phyloP scores from a whole-genome alignment of 2,329 filamentous ascomycete genomes.

The Cercospora berteroae region DNA sequence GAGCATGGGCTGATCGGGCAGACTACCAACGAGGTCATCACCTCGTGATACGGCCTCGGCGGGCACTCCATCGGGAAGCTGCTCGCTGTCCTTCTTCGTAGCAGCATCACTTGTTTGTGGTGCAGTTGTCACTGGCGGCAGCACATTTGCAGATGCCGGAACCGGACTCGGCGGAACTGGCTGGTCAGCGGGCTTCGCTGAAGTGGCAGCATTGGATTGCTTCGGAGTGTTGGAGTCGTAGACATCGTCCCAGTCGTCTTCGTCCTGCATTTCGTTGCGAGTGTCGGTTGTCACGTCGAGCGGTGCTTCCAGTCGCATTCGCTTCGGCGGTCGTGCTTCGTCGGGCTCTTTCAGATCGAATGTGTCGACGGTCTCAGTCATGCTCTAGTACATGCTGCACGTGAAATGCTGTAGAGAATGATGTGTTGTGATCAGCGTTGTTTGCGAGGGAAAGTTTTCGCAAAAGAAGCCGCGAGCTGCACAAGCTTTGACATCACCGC shows the following conservation, averaged over 20 bases:
- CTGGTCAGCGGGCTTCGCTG: neutral
- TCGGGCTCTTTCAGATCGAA: slow-evolving; percentile 23
- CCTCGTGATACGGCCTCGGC: slow-evolving; percentile 18
- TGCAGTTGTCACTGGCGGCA: neutral
- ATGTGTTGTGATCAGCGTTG: slow-evolving; percentile 38
- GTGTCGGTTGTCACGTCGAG: slow-evolving; percentile 35
- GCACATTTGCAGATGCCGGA: neutral
- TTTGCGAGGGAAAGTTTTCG: neutral
- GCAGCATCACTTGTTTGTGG: neutral
- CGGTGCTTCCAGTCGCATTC: slow-evolving; percentile 42
- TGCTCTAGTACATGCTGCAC: slow-evolving; percentile 6
- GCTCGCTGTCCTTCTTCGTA: neutral
- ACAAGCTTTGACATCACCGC: slow-evolving; percentile 9
- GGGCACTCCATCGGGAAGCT: slow-evolving; percentile 17
- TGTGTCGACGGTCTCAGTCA: neutral
- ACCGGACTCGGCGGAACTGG: neutral
- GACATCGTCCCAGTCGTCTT: slow-evolving; percentile 37
- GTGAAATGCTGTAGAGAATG: neutral
- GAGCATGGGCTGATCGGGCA: slow-evolving; percentile 8
- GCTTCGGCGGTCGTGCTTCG: slow-evolving; percentile 41
- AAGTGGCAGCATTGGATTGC: neutral
- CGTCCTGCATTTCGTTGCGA: slow-evolving; percentile 33
- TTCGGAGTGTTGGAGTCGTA: slow-evolving; percentile 20
- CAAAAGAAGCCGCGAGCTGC: neutral
- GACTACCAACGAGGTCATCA: slow-evolving; percentile 18